Base-by-base conservation (phyloP, 768 basidiomycete genomes). In the Podaxis sp. region DNA sequence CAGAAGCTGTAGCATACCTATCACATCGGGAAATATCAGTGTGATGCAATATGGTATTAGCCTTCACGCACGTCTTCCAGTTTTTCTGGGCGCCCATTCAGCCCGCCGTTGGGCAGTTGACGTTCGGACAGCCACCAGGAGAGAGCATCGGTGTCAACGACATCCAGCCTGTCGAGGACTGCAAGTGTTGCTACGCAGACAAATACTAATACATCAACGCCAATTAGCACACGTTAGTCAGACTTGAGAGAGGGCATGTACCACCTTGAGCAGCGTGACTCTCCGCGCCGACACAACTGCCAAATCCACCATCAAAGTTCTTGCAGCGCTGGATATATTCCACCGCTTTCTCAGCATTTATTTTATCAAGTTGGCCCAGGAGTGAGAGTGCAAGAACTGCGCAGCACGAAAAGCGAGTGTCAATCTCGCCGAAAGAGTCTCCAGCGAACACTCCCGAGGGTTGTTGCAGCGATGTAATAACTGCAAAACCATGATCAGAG, bases 1-100 rank as follows among this genome's bases (percentile, higher is more conserved):
- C 95, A 99, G 75, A 93, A 94, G 67, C 91, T 93, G 73, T 99
- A 99, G 76, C 97, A 99, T 16, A 98, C 93, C 94, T 96, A 50
- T 16, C 5, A 2, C 16, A 16, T 7, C 42, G 2, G 42, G n/a
- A 32, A 9, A 6, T 18, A 18, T 44, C n/a, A 44, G 42, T 40
- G n/a, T 44, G 42, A 44, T 44, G 14, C 18, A 18, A 44, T 18
- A 18, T 44, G 18, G 9, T 44, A 9, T 18, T 0, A 16, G 42
- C n/a, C 14, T 16, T 44, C 5, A 79, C 87, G 66, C 66, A 96
- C 97, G 70, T 98, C 96, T 74, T 95, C 93, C 36, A 98, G 77
- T 74, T 99, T 99, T 71, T 99, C 93, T 9, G 97, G 97, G n/a
- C 97, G 81, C 0, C 96, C 97, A 65, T 98, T 98, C 61, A 99